A percentile compares a stretch with the other conserved stretches of the same genome.
These are phyloP conservation scores for Alternaria infectoria DNA, from an alignment of 2,329 filamentous ascomycete species.

Conservation along the genomic window DNA sequence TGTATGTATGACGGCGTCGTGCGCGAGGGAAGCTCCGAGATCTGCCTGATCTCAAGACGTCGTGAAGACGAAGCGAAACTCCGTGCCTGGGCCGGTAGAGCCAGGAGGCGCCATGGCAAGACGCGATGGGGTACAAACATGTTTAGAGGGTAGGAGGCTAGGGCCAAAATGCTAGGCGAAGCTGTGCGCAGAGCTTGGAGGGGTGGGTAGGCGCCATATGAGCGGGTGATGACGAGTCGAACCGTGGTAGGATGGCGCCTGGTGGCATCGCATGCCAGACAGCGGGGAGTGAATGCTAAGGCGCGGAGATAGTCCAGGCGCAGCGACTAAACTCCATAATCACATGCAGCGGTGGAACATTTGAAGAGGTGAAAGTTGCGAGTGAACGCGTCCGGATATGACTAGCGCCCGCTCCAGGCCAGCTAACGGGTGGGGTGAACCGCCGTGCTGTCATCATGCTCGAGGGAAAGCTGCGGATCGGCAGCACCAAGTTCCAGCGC, in stretches of 20 bases:
- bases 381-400: slow-evolving; percentile 10
- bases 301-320: slow-evolving; percentile 11
- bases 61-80: slow-evolving; percentile 35
- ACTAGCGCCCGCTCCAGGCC: slow-evolving; percentile 9
- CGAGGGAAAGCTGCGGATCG: slow-evolving; percentile 22
- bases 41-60: slow-evolving; percentile 32
- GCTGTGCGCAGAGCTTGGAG: slow-evolving; percentile 15
- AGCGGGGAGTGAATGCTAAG: slow-evolving; percentile 7
- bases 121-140: slow-evolving; percentile 29
- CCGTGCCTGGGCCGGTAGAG: slow-evolving; percentile 13
- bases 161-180: slow-evolving; percentile 4
- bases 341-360: slow-evolving; percentile 10
- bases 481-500: slow-evolving; percentile 17
- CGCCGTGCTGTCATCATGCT: slow-evolving; percentile 16
- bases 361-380: slow-evolving; percentile 6
- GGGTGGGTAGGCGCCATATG: slow-evolving; percentile 20
- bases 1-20: slow-evolving; percentile 54
- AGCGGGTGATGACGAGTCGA: slow-evolving; percentile 7
- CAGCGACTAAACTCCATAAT: slow-evolving; percentile 13
- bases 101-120: slow-evolving; percentile 33
- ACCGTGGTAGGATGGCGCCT: not conserved
- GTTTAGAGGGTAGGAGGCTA: slow-evolving; percentile 10
- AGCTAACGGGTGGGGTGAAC: slow-evolving; percentile 11
- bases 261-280: not conserved
- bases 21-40: slow-evolving; percentile 44